Evolutionary conservation across 495 filamentous ascomycete species (phyloP).

Genomic region (Penicillium parvum): DNA sequence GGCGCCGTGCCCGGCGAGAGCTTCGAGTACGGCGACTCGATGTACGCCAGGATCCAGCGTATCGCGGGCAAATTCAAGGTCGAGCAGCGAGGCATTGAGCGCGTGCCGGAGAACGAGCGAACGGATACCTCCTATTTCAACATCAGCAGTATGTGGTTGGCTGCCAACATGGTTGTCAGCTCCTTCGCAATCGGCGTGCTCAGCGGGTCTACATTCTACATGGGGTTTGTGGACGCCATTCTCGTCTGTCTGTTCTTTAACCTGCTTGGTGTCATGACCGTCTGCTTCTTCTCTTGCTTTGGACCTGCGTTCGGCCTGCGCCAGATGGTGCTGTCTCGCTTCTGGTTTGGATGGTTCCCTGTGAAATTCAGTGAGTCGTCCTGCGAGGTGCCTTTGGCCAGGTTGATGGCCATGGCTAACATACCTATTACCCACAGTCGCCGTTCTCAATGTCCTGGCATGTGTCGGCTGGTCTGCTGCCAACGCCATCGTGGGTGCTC

Average conservation of each 20-base stretch:
- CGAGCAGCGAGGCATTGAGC: constrained; percentile 76
- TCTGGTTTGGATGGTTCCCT: constrained; percentile 72
- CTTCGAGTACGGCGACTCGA: constrained; percentile 56
- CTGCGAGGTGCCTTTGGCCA: background rate
- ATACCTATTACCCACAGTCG: constrained; percentile 43
- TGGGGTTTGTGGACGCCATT: constrained; percentile 75
- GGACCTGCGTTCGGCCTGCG: constrained; percentile 73
- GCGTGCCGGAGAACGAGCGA: constrained; percentile 70
- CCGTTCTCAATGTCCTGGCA: constrained; percentile 69
- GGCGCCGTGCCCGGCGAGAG: constrained; percentile 58
- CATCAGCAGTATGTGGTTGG: constrained; percentile 77
- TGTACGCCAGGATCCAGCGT: constrained; percentile 65
- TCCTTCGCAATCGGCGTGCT: constrained; percentile 79
- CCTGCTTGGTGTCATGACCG: constrained; percentile 65
- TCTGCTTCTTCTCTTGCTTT: constrained; percentile 77
- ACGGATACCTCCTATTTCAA: constrained; percentile 62
- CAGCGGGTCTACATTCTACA: constrained; percentile 58
- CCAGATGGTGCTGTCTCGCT: constrained; percentile 82
- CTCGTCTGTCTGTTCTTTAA: constrained; percentile 78
- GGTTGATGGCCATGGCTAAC: background rate
- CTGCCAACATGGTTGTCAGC: constrained; percentile 79
- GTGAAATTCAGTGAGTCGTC: constrained; percentile 64
- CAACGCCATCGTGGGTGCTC: constrained; percentile 78
- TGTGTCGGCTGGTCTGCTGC: constrained; percentile 75
- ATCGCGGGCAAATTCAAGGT: constrained; percentile 65